Evolutionary conservation across 768 basidiomycete species (phyloP), one percentile per base, ranked within the genome.

Genomic region (Termitomyces eurrhizus): DNA sequence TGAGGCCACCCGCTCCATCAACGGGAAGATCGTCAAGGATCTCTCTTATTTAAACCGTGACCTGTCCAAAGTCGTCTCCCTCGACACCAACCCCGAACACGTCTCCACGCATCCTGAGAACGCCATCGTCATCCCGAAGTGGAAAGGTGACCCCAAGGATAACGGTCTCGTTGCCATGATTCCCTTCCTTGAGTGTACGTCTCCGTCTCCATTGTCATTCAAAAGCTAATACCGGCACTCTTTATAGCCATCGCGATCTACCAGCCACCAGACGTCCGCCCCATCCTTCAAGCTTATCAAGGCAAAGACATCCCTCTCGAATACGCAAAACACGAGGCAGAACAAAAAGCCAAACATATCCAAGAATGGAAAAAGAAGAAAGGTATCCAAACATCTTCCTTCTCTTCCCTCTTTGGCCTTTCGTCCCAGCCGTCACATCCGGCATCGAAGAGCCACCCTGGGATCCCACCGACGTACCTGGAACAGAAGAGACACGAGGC

Each of bases 11-110:
- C 85, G 93, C 29, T 89, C 87, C 39, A 78, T 90, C 32, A 85
- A 94, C 58, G 92, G 92, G 44, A 83, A 86, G 65, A 81, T 90
- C 33, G 93, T 97, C 68, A 99, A 99, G 87, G 97, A 99, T 70
- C 80, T 98, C 26, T 90, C 93, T 0, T 98, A 94, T 73, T 83
- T 99, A 36, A 98, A 98, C 74, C 90, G 97, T 52, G 93, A 95
- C 70, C 84, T 96, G 7, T 88, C 88, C 54, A 94, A 93, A 77
- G 93, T 95, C 52, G 79, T 98, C 67, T 69, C 91, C 33, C 82
- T 99, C 35, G 97, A 98, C 70, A 91, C 94, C 0, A 77, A 90
- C 64, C 77, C 89, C 7, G 91, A 93, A 36, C 93, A 94, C 68
- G 80, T 84, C 21, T 74, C 78, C 39, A 80, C 89, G 0, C 91